Percentiles rank a stretch among this genome's conserved stretches.
Conservation (phyloP, 176 grass and related monocot genomes). For the Avena sativa region DNA sequence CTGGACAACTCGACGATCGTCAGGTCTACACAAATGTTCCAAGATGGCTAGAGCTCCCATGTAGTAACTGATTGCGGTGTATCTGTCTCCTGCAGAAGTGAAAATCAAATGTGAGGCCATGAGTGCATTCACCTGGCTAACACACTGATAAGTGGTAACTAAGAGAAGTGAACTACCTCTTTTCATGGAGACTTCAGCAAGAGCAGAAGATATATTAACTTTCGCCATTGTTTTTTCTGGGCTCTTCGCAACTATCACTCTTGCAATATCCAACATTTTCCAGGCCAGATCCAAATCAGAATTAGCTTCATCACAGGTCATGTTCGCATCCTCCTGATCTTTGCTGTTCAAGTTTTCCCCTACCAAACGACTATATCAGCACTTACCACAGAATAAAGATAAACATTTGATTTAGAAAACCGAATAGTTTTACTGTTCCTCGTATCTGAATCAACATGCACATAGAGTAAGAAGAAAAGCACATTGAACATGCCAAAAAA, state of each 20-base stretch:
- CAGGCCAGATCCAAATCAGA: constrained; percentile 90
- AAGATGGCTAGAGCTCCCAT: constrained; percentile 73
- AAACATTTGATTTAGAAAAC: constrained; percentile 8
- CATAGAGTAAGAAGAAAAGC: background rate
- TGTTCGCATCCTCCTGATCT: constrained; percentile 50
- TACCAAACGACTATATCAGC: constrained; percentile 40
- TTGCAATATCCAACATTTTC: constrained; percentile 97
- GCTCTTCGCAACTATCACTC: constrained; percentile 79
- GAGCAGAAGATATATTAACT: constrained; percentile 69
- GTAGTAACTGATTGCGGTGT: constrained; percentile 79
- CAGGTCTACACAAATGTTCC: constrained; percentile 69
- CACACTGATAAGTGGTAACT: background rate
- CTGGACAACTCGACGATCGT: constrained; percentile 61
- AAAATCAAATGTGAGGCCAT: constrained; percentile 4
- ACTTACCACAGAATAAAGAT: constrained; percentile 3
- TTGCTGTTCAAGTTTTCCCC: constrained; percentile 53
- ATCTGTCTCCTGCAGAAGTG: constrained; percentile 72
- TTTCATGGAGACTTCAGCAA: constrained; percentile 86
- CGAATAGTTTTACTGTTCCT: background rate
- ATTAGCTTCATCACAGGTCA: constrained; percentile 70
- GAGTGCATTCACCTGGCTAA: background rate
- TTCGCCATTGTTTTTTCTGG: constrained; percentile 65
- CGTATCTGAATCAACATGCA: background rate
- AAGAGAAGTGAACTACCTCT: constrained; percentile 58
- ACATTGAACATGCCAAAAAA: no score